Conservation (phyloP, 2,329 filamentous ascomycete species). For the Diplodia sapinea region DNA sequence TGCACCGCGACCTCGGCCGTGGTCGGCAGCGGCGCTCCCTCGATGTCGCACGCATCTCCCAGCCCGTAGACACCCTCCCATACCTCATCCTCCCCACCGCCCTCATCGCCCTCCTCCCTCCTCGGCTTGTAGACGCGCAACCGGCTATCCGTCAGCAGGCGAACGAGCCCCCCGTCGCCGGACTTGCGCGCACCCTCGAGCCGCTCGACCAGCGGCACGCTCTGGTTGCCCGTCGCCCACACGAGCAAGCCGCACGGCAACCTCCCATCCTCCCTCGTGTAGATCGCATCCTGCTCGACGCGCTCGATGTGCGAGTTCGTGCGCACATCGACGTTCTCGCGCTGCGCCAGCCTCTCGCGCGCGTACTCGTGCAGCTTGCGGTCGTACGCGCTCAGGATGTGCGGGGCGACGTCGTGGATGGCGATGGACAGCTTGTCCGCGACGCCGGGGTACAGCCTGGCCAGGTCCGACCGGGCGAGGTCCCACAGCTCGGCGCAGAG, state of each 20-base stretch:
- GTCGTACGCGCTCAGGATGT: conserved; percentile 52
- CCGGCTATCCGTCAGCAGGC: conserved; percentile 46
- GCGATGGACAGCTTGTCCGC: conserved; percentile 49
- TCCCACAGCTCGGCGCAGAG: conserved; percentile 54
- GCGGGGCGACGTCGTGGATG: conserved; percentile 54
- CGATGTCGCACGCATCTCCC: conserved; percentile 50
- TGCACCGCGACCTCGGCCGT: conserved; percentile 49
- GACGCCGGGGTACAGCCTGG: conserved; percentile 50
- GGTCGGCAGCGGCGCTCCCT: conserved; percentile 44
- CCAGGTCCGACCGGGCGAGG: conserved; percentile 48
- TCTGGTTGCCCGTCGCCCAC: conserved; percentile 50
- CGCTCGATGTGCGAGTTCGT: conserved; percentile 48
- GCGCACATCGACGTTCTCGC: conserved; percentile 46
- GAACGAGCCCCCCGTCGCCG: conserved; percentile 43
- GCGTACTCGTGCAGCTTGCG: conserved; percentile 51
- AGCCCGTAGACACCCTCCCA: conserved; percentile 39
- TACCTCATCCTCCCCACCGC: conserved; percentile 6
- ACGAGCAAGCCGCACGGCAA: conserved; percentile 48
- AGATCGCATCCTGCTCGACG: conserved; percentile 44
- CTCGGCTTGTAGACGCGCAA: conserved; percentile 41
- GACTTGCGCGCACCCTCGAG: conserved; percentile 42
- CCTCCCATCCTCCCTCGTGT: conserved; percentile 46
- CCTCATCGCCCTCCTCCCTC: conserved; percentile 37
- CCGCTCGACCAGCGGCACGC: conserved; percentile 43
- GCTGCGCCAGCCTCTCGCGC: conserved; percentile 44